These are phyloP conservation scores for Cairneyella variabilis DNA, from an alignment of 495 filamentous ascomycete genomes.

Conservation along the genomic window DNA sequence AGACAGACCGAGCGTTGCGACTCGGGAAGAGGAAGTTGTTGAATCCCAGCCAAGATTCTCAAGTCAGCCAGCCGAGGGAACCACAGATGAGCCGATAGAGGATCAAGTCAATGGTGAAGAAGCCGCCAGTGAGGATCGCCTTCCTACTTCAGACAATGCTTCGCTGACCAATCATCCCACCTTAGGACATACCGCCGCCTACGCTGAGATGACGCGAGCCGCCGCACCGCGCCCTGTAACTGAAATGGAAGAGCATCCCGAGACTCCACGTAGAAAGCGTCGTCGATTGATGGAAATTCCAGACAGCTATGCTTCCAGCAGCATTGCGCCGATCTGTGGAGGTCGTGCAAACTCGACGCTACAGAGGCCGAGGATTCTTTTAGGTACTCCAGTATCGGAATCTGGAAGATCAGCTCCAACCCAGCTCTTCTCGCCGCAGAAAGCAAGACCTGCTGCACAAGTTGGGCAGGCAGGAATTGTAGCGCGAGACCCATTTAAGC, in stretches of 20 bases:
- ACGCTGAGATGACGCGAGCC: background rate
- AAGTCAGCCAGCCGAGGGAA: too few relatives aligned
- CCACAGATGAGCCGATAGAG: too few relatives aligned
- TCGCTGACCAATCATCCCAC: too few relatives aligned
- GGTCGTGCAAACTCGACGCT: background rate
- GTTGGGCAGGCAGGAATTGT: background rate
- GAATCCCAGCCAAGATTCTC: too few relatives aligned
- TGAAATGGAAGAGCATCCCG: background rate
- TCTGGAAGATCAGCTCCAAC: background rate
- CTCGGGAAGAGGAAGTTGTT: too few relatives aligned
- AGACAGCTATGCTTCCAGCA: background rate
- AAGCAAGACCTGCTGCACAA: background rate
- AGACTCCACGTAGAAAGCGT: background rate
- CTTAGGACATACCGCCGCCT: background rate
- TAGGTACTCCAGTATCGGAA: background rate
- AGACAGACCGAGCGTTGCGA: too few relatives aligned
- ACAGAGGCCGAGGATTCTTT: background rate
- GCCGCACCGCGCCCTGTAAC: background rate
- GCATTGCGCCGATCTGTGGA: background rate
- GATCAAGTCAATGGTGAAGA: too few relatives aligned
- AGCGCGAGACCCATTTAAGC: background rate
- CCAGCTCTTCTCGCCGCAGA: background rate
- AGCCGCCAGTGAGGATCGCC: too few relatives aligned
- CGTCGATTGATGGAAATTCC: background rate
- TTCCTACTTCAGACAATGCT: too few relatives aligned